These are phyloP conservation scores for Galerina sulciceps DNA, from an alignment of 768 basidiomycete genomes.

Conservation along the genomic window DNA sequence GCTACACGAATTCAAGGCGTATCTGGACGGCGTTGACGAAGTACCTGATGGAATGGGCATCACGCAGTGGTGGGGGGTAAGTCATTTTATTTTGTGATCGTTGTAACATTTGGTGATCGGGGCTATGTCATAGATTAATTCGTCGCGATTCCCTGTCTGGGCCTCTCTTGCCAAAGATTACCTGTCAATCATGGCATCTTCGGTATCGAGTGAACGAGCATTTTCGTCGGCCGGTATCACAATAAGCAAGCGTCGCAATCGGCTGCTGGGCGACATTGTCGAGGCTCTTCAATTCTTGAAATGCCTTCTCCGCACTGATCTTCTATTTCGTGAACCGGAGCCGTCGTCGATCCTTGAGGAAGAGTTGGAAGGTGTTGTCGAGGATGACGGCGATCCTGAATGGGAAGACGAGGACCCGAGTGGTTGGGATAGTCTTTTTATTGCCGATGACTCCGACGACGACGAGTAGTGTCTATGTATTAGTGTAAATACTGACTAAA, in stretches of 20 bases:
- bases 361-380: background rate
- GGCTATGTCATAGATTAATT: slow-evolving; percentile 23
- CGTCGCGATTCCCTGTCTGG: slow-evolving; percentile 34
- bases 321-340: slow-evolving; percentile 26
- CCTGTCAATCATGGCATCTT: slow-evolving; percentile 41
- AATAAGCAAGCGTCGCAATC: slow-evolving; percentile 35
- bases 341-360: background rate
- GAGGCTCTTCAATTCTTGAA: slow-evolving; percentile 13
- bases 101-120: background rate
- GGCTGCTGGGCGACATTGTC: no score
- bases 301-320: slow-evolving; percentile 20
- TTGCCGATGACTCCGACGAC: no score
- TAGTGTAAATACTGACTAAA: no score
- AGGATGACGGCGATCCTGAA: background rate
- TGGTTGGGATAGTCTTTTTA: no score
- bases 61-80: slow-evolving; percentile 39
- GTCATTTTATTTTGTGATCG: slow-evolving; percentile 11
- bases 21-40: background rate
- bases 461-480: no score
- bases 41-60: slow-evolving; percentile 13
- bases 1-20: background rate
- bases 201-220: slow-evolving; percentile 42
- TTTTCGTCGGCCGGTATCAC: slow-evolving; percentile 46
- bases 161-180: slow-evolving; percentile 39
- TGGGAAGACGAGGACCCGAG: no score